Conservation (phyloP, 768 basidiomycete species). For the Lactarius akahatsu region DNA sequence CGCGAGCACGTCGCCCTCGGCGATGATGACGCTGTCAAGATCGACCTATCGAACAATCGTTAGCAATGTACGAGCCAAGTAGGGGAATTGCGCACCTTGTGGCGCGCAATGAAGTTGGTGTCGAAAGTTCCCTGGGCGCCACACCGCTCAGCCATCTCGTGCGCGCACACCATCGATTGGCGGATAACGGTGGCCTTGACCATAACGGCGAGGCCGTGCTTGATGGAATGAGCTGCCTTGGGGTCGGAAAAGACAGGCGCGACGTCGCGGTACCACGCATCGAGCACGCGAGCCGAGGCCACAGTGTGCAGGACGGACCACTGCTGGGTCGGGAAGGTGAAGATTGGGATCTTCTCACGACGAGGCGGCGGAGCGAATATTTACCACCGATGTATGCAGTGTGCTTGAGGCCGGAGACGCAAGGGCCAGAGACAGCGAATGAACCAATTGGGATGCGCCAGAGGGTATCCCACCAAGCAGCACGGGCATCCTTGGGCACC, state of each 20-base stretch:
- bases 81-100: not conserved
- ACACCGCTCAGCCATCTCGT: slow-evolving; percentile 18
- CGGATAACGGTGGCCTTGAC: slow-evolving; percentile 20
- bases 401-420: slow-evolving; percentile 20
- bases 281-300: slow-evolving; percentile 7
- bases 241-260: not conserved
- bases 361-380: slow-evolving; percentile 14
- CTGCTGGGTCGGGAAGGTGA: slow-evolving; percentile 19
- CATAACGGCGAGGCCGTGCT: slow-evolving; percentile 12
- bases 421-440: slow-evolving; percentile 11
- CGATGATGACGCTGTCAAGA: slow-evolving; percentile 27
- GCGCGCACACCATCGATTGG: slow-evolving; percentile 9
- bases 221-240: slow-evolving; percentile 1
- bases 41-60: slow-evolving; percentile 2
- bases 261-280: slow-evolving; percentile 16
- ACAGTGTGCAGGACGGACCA: slow-evolving; percentile 19
- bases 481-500: slow-evolving; percentile 42
- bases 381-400: slow-evolving; percentile 9
- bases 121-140: slow-evolving; percentile 24
- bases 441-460: slow-evolving; percentile 15
- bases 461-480: slow-evolving; percentile 56
- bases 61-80: not conserved
- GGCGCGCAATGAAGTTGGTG: slow-evolving; percentile 14
- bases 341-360: slow-evolving; percentile 10
- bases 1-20: slow-evolving; percentile 33